Conservation (phyloP, 208 protist genomes). For the Balamuthia mandrillaris region DNA sequence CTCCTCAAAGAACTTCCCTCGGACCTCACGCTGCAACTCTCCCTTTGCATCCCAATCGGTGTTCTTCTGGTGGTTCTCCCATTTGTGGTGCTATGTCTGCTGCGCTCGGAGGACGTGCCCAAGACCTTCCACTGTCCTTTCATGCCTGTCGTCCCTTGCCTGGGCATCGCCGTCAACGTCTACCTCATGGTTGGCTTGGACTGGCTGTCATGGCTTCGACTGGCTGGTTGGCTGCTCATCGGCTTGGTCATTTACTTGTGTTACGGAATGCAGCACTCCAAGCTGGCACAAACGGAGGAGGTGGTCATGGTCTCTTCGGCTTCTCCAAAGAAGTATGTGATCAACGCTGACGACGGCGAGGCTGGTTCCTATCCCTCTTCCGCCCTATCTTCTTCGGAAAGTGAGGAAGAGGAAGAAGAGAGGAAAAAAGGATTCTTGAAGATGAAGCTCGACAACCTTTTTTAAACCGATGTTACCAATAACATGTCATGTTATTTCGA, state of each 20-base stretch:
- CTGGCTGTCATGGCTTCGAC: not conserved
- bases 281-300: not conserved
- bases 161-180: not conserved
- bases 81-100: not conserved
- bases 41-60: not conserved
- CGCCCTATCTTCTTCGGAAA: no score
- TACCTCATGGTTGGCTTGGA: slow-evolving; percentile 6
- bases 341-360: no score
- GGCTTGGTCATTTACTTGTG: slow-evolving; percentile 1
- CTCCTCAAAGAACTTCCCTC: not conserved
- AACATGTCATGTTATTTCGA: no score
- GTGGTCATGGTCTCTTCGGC: no score
- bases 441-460: no score
- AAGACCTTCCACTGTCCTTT: slow-evolving; percentile 3
- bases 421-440: no score
- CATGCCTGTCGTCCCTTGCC: not conserved
- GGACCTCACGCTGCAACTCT: not conserved
- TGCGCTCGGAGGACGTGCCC: not conserved
- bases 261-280: slow-evolving; percentile 1
- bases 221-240: not conserved
- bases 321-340: no score
- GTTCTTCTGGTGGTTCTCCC: not conserved
- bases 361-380: no score
- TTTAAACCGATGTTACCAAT: no score
- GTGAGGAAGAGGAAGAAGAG: no score